Base-by-base conservation (phyloP, 1,284 basidiomycete genomes). In the Sporisorium exsertum region DNA sequence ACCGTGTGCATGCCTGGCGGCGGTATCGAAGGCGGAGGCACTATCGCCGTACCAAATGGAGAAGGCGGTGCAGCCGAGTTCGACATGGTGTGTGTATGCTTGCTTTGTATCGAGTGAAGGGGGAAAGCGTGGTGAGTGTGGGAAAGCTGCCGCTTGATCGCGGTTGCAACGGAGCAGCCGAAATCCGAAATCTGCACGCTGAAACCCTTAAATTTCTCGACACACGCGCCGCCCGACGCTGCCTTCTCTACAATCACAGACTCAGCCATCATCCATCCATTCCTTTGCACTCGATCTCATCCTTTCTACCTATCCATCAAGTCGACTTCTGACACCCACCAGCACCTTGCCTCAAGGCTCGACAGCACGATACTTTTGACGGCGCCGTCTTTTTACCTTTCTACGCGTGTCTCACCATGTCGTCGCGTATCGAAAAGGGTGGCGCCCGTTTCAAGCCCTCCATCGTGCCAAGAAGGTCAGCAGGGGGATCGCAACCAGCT, bases 401-500 rank as follows among this genome's bases (percentile, higher is more conserved):
- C n/a, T 1, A 22, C 18, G 35, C 43, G 35, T 33, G 16, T 15
- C 15, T 18, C 53, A 62, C 5, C 49, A 77, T 77, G 75, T 77
- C 75, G 58, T 70, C 66, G 58, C 66, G 75, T 57, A 77, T 77
- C 64, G 75, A 77, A 64, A 77, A 77, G 64, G 75, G 75, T 18
- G 71, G 75, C 26, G 65, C 75, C 33, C 63, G 67, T 18, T 77
- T 77, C 67, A 77, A 73, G 58, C 75, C 75, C 18, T 70, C 75
- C 45, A 77, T 77, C 46, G 71, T 73, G 15, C 75, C 75, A 26
- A 62, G 75, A 24, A 50, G 64, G 45, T 61, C 70, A 0, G 49
- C 70, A 10, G 56, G 40, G 52, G 64, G 57, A 15, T 54, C 64
- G 9, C 16, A 63, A 12, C 2, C 50, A 10, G 43, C 47, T 12